Evolutionary conservation across 768 basidiomycete genomes (phyloP), one percentile per base, ranked within the genome.

Genomic region (Mycena amicta): DNA sequence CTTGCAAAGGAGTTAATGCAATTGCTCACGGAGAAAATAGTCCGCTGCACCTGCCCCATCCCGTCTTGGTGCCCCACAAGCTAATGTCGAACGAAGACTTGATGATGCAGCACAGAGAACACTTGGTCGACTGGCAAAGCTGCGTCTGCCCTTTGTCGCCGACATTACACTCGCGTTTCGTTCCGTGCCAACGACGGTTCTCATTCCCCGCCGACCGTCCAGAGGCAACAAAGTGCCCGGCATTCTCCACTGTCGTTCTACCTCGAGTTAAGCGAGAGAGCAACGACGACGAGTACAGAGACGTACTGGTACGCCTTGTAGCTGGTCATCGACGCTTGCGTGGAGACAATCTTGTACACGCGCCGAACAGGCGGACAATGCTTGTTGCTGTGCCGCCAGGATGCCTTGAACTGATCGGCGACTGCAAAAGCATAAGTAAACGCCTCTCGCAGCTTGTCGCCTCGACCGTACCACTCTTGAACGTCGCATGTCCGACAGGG

Each of bases 121-220:
- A 90, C 15, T 76, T 80, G 1, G 75, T 45, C 8, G 83, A 81
- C n/a, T 79, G 66, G 67, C 88, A 89, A 33, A 85, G 77, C 46
- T 74, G 74, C 2, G 78, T 75, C 33, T 83, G 78, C 5, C 87
- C 86, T 27, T 79, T 82, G 66, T 89, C 86, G 6, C 87, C 87
- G 2, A 89, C 69, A 45, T 77, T 82, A 70, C 88, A 90, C 49
- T 83, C 78, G 18, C 88, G 77, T 31, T 80, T 79, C 12, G 88
- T 90, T 20, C 89, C 88, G 67, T 90, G 88, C 87, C 87, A 90
- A 22, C 88, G 82, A 28, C 88, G 83, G 62, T 88, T 87, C 70
- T 89, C 87, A 61, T 89, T 89, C 28, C 88, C 88, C 27, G 82
- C 71, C 4, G 85, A 82, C 45, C 84, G 76, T 31, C 85, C 85